phyloP scores from a whole-genome alignment of 306 rosid species.

The Leucaena leucocephala region DNA sequence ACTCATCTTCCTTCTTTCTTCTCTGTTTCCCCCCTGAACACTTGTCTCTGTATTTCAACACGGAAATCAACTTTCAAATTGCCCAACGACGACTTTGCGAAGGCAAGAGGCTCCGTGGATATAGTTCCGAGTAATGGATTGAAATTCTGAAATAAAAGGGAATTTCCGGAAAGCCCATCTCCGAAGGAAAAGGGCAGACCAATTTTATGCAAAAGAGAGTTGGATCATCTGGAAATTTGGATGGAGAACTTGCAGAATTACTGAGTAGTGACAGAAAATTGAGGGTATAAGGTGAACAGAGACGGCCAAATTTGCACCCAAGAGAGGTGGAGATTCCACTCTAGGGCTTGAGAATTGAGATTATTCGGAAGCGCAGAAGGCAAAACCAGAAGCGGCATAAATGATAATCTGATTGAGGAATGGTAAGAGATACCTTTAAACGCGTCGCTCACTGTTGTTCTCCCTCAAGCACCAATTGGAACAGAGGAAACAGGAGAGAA shows the following conservation, averaged over 20 bases:
- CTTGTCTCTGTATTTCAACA: background rate
- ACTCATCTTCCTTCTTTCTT: background rate
- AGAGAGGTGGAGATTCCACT: background rate
- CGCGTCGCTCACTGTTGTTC: background rate
- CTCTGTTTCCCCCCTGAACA: background rate
- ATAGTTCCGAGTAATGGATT: background rate
- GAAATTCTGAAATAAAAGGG: background rate
- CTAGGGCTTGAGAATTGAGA: background rate
- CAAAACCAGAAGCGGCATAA: background rate
- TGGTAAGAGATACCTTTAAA: background rate
- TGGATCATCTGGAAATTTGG: background rate
- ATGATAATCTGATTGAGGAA: background rate
- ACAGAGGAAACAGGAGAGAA: background rate
- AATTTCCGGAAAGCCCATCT: background rate
- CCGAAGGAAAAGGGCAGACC: background rate
- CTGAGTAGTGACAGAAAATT: background rate
- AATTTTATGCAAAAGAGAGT: background rate
- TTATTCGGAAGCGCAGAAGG: background rate
- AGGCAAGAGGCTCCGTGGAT: background rate
- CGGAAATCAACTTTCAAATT: background rate
- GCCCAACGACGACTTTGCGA: background rate
- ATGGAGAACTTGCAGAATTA: background rate
- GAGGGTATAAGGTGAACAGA: background rate
- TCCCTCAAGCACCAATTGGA: background rate
- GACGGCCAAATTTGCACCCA: background rate